Conservation (phyloP, 768 basidiomycete species). For the Podaxis pistillaris region DNA sequence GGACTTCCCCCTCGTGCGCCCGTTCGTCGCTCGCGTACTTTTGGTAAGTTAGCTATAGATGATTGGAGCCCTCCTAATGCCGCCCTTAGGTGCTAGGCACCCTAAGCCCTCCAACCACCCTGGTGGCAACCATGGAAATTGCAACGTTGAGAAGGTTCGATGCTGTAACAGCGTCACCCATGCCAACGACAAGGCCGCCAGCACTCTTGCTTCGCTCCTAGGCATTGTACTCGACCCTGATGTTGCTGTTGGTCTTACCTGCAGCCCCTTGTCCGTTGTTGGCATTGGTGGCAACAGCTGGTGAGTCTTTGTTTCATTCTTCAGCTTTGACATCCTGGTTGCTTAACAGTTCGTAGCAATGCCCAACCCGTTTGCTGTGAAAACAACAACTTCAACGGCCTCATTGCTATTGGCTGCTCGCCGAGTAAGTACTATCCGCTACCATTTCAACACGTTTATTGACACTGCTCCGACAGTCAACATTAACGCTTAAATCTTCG, state of each 20-base stretch:
- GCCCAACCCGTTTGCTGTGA: slow-evolving; percentile 46
- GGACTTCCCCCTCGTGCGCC: slow-evolving; percentile 51
- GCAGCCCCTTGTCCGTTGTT: slow-evolving; percentile 30
- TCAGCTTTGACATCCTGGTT: neutral
- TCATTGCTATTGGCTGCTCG: slow-evolving; percentile 41
- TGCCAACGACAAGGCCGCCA: slow-evolving; percentile 16
- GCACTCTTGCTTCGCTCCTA: slow-evolving; percentile 27
- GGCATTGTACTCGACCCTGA: slow-evolving; percentile 26
- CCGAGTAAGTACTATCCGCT: slow-evolving; percentile 31
- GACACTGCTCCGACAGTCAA: slow-evolving; percentile 19
- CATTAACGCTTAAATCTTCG: slow-evolving; percentile 20
- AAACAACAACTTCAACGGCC: slow-evolving; percentile 41
- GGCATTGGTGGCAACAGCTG: slow-evolving; percentile 33
- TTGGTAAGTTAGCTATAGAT: slow-evolving; percentile 16
- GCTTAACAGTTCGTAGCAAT: slow-evolving; percentile 22
- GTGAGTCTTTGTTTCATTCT: slow-evolving; percentile 20
- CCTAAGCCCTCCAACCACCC: slow-evolving; percentile 34
- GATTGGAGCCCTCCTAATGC: slow-evolving; percentile 25
- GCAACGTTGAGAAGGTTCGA: slow-evolving; percentile 41
- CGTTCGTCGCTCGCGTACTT: slow-evolving; percentile 32
- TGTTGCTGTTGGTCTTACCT: slow-evolving; percentile 33
- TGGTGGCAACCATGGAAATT: slow-evolving; percentile 17
- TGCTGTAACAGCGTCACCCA: slow-evolving; percentile 39
- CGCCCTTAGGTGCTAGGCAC: slow-evolving; percentile 33
- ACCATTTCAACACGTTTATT: neutral